phyloP scores from a whole-genome alignment of 2,329 filamentous ascomycete species.

The Graphilbum sp. region DNA sequence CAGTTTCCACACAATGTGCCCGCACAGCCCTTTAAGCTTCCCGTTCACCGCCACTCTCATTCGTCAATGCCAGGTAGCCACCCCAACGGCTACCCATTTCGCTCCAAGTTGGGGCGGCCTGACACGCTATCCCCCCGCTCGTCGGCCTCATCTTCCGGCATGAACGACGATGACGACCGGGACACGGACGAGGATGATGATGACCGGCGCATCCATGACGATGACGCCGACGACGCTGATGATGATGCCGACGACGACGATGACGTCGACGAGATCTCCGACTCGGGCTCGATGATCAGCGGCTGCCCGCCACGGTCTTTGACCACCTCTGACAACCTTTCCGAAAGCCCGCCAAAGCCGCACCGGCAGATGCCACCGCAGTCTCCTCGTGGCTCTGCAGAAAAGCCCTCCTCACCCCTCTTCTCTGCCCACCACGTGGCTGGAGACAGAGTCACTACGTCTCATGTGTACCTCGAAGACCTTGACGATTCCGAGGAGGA shows the following conservation, averaged over 20 bases:
- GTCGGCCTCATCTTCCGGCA: slow-evolving; percentile 14
- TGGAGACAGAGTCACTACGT: no score
- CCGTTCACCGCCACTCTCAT: slow-evolving; percentile 11
- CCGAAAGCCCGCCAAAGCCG: background rate
- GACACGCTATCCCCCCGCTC: slow-evolving; percentile 23
- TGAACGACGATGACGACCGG: slow-evolving; percentile 1
- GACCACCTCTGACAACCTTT: background rate
- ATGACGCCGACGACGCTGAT: slow-evolving; percentile 3
- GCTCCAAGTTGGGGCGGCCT: slow-evolving; percentile 12
- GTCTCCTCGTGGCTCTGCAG: background rate
- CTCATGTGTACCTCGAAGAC: no score
- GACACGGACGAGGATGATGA: slow-evolving; percentile 1
- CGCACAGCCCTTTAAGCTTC: background rate
- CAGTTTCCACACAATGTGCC: background rate
- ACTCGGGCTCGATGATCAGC: slow-evolving; percentile 11
- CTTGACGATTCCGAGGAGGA: background rate
- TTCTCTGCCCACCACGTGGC: no score
- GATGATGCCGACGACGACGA: background rate
- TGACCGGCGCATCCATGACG: slow-evolving; percentile 1
- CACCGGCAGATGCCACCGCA: background rate
- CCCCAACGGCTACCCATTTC: slow-evolving; percentile 16
- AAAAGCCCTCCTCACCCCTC: no score
- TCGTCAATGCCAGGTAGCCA: slow-evolving; percentile 13
- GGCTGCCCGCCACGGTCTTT: slow-evolving; percentile 11
- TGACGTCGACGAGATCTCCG: no score